Base-by-base conservation (phyloP, 2,329 filamentous ascomycete species). In the Hypoxylon sp. region DNA sequence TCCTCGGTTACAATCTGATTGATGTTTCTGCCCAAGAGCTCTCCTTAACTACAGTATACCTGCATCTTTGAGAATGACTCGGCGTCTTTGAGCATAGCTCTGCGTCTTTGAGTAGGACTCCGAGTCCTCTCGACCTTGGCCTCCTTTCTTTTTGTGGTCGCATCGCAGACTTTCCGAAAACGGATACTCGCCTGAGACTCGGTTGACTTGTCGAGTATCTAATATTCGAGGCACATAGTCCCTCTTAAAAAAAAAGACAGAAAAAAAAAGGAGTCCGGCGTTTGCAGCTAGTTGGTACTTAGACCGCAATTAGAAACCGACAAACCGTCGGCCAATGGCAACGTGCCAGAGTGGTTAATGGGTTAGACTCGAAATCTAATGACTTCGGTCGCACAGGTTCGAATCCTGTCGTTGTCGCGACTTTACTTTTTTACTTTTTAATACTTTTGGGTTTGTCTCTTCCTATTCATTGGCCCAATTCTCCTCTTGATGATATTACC, bases 281-380 rank as follows among this genome's bases (percentile, higher is more conserved):
- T 7, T 21, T 21, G n/a, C n/a, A n/a, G n/a, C n/a, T 21, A 18
- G 18, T 9, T 6, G 11, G 18, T 21, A 20, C 18, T 20, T 40
- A 40, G 18, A 21, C 9, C 15, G 10, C 15, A 11, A 40, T 40
- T 21, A 9, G 10, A 21, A 9, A 10, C 15, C 11, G 20, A 5
- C 5, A 4, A 21, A 11, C 13, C 35, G 21, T 20, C 18, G 35
- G 15, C 11, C 13, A 29, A 50, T 42, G 59, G 51, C 59, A 62
- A 59, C 51, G 50, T 63, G 60, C 60, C 60, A 60, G 60, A 63
- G 60, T 63, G 60, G 60, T 63, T 63, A 63, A 63, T 60, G 60
- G 60, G 60, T 63, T 57, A 63, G 60, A 60, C 60, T 63, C 60
- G 60, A 63, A 63, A 63, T 60, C 60, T 63, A 57, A 63, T 63